These are phyloP conservation scores for Neocatenulostroma microsporum DNA, from an alignment of 2,329 filamentous ascomycete genomes.

Conservation along the genomic window DNA sequence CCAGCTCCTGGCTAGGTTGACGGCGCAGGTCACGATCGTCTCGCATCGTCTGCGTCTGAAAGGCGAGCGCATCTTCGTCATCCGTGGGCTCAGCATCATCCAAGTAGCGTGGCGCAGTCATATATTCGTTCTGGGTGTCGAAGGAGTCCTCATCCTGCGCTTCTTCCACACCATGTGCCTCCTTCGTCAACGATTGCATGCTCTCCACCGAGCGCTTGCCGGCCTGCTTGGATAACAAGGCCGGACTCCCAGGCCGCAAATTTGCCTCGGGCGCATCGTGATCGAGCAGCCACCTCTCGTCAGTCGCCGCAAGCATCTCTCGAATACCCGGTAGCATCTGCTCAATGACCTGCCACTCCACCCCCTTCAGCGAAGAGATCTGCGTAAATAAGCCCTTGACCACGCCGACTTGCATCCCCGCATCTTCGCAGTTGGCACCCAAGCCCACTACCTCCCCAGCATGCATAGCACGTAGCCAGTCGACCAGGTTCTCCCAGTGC, in stretches of 20 bases:
- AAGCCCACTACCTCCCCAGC: no score
- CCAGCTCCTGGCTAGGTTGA: no score
- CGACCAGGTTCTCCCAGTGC: no score
- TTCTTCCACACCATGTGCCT: no score
- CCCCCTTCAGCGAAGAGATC: neutral
- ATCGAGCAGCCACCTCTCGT: neutral
- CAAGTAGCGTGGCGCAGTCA: neutral
- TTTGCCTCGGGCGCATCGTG: neutral
- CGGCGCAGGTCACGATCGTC: no score
- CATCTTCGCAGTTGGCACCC: neutral
- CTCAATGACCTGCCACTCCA: neutral
- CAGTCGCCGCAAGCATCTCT: neutral
- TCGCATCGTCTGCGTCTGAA: neutral
- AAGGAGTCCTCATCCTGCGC: neutral
- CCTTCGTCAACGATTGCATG: no score
- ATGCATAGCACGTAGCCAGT: no score
- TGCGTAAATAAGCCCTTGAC: slow-evolving; percentile 3
- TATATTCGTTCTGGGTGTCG: neutral
- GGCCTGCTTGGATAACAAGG: neutral
- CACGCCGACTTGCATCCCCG: neutral
- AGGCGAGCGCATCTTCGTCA: neutral
- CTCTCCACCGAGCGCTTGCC: no score
- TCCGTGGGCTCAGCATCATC: neutral
- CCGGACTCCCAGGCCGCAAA: neutral
- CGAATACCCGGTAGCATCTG: neutral